Conservation (phyloP, 2,329 filamentous ascomycete species). For the Curvularia spicifera region DNA sequence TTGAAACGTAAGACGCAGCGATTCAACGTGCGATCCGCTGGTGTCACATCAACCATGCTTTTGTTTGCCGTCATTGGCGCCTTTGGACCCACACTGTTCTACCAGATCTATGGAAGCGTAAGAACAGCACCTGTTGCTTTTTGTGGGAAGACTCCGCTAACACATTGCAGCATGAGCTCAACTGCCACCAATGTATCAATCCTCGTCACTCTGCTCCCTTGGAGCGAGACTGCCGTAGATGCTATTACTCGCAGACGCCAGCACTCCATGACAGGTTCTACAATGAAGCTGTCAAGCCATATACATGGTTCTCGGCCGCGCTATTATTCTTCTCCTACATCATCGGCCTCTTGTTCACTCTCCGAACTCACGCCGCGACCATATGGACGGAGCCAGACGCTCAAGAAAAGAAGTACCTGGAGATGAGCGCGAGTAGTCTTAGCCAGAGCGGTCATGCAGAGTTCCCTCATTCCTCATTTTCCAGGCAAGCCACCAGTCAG, state of each 20-base stretch:
- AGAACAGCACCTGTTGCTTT: conserved; percentile 4
- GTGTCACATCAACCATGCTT: conserved; percentile 97
- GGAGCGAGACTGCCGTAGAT: conserved; percentile 81
- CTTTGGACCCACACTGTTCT: conserved; percentile 95
- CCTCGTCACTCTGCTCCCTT: conserved; percentile 57
- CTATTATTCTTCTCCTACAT: conserved; percentile 91
- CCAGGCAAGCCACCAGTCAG: conserved; percentile 37
- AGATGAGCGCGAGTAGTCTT: conserved; percentile 47
- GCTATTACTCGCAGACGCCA: conserved; percentile 89
- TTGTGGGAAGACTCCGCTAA: conserved; percentile 42
- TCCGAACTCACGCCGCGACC: conserved; percentile 92
- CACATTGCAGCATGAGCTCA: conserved; percentile 76
- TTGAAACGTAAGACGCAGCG: conserved; percentile 97
- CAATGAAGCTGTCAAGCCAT: conserved; percentile 86
- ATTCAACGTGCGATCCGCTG: conserved; percentile 95
- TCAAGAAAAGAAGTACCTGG: conserved; percentile 54
- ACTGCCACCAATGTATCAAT: conserved; percentile 70
- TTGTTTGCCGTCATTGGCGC: conserved; percentile 94
- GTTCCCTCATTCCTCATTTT: conserved; percentile 39
- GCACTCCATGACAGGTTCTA: conserved; percentile 89
- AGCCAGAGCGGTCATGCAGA: conserved; percentile 41
- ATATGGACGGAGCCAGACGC: conserved; percentile 83
- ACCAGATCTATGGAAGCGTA: conserved; percentile 94
- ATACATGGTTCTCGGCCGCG: conserved; percentile 85
- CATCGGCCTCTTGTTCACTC: conserved; percentile 92